Evolutionary conservation across 176 grass and related monocot genomes (phyloP).

Genomic region (Lolium perenne): DNA sequence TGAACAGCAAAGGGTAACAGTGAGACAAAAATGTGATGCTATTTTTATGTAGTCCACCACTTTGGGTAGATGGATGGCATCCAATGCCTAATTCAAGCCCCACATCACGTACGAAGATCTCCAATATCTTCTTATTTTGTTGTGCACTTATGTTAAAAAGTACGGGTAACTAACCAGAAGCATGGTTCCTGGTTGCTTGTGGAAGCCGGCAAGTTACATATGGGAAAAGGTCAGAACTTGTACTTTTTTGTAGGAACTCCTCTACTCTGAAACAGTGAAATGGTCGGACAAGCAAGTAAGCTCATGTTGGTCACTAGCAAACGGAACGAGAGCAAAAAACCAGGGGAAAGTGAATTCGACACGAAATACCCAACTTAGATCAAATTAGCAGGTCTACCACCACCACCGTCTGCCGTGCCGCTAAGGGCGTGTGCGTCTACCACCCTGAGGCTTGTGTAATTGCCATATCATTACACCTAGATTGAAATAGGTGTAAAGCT

Average conservation of each 20-base stretch:
- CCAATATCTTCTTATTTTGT: slow-evolving; percentile 9
- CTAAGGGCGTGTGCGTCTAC: background rate
- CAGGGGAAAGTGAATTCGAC: background rate
- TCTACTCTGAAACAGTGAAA: background rate
- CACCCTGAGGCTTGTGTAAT: background rate
- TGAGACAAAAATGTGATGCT: slow-evolving; percentile 22
- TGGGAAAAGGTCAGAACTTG: slow-evolving; percentile 20
- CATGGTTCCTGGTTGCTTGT: slow-evolving; percentile 11
- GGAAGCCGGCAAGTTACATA: background rate
- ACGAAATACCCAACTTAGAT: slow-evolving; percentile 5
- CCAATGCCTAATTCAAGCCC: background rate
- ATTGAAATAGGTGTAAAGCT: too few species aligned
- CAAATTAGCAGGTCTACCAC: background rate
- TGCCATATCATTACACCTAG: too few species aligned
- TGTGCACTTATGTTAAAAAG: background rate
- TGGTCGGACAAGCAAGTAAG: background rate
- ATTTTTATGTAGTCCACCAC: slow-evolving; percentile 45
- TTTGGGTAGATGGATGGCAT: slow-evolving; percentile 31
- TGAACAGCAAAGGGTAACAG: slow-evolving; percentile 18
- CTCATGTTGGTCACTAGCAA: slow-evolving; percentile 2
- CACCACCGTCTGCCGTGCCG: background rate
- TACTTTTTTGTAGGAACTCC: background rate
- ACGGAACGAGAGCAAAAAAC: background rate
- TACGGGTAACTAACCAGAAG: background rate
- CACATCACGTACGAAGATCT: background rate